These are phyloP conservation scores for Mycena latifolia DNA, from an alignment of 768 basidiomycete genomes.

Conservation along the genomic window DNA sequence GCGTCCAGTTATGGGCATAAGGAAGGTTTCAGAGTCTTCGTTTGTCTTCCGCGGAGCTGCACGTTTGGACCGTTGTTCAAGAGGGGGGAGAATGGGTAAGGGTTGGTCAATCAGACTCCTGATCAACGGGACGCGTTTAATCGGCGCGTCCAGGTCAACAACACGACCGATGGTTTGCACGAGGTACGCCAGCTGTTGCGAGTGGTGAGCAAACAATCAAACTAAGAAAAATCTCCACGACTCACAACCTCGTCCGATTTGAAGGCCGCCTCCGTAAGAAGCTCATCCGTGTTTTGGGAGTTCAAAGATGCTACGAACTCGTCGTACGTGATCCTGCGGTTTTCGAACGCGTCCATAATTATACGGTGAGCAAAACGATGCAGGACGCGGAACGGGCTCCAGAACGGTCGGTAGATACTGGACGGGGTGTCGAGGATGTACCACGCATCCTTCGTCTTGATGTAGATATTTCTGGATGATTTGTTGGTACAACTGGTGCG, in stretches of 20 bases:
- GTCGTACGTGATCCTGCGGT: constrained; percentile 51
- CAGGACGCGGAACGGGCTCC: constrained; percentile 58
- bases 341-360: constrained; percentile 49
- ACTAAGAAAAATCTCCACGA: constrained; percentile 23
- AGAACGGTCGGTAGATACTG: constrained; percentile 58
- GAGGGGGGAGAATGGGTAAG: not conserved
- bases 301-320: constrained; percentile 54
- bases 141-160: constrained; percentile 20
- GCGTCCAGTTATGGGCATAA: constrained; percentile 61
- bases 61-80: not conserved
- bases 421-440: constrained; percentile 73
- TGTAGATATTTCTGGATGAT: constrained; percentile 68
- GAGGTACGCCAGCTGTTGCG: constrained; percentile 28
- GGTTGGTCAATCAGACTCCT: constrained; percentile 39
- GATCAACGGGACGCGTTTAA: constrained; percentile 58
- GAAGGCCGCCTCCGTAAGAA: constrained; percentile 55
- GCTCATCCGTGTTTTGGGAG: too few relatives aligned
- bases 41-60: not conserved
- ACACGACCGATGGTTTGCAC: not conserved
- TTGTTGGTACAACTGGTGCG: not conserved
- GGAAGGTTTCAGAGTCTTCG: constrained; percentile 47
- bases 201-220: constrained; percentile 7
- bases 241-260: constrained; percentile 61
- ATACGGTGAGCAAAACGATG: constrained; percentile 66
- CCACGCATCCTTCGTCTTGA: constrained; percentile 75